phyloP scores from a whole-genome alignment of 352 stramenopile genomes.

The Phytophthora pinifolia region DNA sequence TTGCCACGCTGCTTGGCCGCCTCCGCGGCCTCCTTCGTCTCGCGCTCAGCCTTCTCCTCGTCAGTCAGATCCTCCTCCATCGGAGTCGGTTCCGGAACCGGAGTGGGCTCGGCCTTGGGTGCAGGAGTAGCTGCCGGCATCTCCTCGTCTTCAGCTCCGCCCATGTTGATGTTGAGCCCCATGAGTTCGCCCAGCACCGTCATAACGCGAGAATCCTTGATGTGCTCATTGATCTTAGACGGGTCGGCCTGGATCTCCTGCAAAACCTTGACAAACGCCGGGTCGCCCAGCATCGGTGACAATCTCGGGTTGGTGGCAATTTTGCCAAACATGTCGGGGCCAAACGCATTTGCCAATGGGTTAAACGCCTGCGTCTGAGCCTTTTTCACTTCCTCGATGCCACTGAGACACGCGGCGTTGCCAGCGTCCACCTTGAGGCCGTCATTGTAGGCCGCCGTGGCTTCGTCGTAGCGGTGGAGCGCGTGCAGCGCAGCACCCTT shows the following conservation, averaged over 20 bases:
- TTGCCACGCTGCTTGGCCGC: slow-evolving; percentile 96
- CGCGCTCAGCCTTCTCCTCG: slow-evolving; percentile 74
- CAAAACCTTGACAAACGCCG: slow-evolving; percentile 84
- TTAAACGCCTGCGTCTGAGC: slow-evolving; percentile 81
- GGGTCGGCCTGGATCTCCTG: slow-evolving; percentile 79
- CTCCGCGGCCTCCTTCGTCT: slow-evolving; percentile 71
- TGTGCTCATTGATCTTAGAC: slow-evolving; percentile 73
- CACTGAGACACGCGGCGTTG: slow-evolving; percentile 92
- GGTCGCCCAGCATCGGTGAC: slow-evolving; percentile 90
- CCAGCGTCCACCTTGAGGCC: slow-evolving; percentile 90
- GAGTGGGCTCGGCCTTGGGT: slow-evolving; percentile 32
- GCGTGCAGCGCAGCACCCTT: slow-evolving; percentile 97
- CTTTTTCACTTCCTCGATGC: slow-evolving; percentile 93
- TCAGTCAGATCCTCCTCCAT: slow-evolving; percentile 88
- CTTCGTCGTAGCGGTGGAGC: slow-evolving; percentile 87
- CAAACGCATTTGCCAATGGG: slow-evolving; percentile 91
- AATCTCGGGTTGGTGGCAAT: slow-evolving; percentile 91
- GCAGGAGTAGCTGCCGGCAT: slow-evolving; percentile 38
- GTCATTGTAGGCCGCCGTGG: slow-evolving; percentile 79
- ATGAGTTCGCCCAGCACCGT: slow-evolving; percentile 86
- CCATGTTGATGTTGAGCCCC: slow-evolving; percentile 80
- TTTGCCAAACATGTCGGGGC: slow-evolving; percentile 95
- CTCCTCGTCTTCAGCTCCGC: slow-evolving; percentile 44
- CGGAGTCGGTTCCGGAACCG: slow-evolving; percentile 47
- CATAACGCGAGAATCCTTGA: slow-evolving; percentile 86